These are phyloP conservation scores for Elaeis oleifera DNA, from an alignment of 202 grass and related monocot genomes.

Conservation along the genomic window DNA sequence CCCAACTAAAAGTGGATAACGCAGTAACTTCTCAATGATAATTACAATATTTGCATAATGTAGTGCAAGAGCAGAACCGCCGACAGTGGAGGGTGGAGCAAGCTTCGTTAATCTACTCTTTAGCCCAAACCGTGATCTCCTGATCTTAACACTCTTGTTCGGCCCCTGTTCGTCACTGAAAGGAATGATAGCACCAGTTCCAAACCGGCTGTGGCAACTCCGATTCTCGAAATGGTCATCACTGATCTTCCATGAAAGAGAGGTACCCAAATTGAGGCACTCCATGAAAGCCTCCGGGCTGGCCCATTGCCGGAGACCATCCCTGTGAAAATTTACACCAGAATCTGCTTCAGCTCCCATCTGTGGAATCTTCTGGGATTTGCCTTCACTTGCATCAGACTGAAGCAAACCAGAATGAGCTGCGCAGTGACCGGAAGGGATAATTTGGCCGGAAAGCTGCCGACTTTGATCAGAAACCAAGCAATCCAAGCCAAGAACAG, in stretches of 20 bases:
- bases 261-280: constrained; percentile 71
- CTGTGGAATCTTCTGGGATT: constrained; percentile 33
- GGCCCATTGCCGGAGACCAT: constrained; percentile 33
- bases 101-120: constrained; percentile 72
- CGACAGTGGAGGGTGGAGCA: constrained; percentile 58
- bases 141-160: constrained; percentile 31
- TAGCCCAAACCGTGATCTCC: constrained; percentile 37
- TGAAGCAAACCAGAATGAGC: constrained; percentile 25
- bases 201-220: constrained; percentile 43
- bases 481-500: constrained; percentile 39
- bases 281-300: constrained; percentile 89
- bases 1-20: constrained; percentile 80
- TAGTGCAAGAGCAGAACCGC: constrained; percentile 69
- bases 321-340: neutral
- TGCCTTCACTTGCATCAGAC: constrained; percentile 14
- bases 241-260: constrained; percentile 34
- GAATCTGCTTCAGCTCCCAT: constrained; percentile 14
- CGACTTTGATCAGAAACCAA: constrained; percentile 12
- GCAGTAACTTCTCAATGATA: constrained; percentile 86
- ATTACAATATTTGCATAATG: constrained; percentile 87
- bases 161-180: constrained; percentile 37
- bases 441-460: constrained; percentile 24
- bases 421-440: constrained; percentile 16
- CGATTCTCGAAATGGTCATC: constrained; percentile 50
- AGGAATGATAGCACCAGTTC: constrained; percentile 43